Percentiles rank a stretch among this genome's conserved stretches.
These are phyloP conservation scores for Blepharisma stoltei DNA, from an alignment of 73 alveolate species.

Conservation along the genomic window DNA sequence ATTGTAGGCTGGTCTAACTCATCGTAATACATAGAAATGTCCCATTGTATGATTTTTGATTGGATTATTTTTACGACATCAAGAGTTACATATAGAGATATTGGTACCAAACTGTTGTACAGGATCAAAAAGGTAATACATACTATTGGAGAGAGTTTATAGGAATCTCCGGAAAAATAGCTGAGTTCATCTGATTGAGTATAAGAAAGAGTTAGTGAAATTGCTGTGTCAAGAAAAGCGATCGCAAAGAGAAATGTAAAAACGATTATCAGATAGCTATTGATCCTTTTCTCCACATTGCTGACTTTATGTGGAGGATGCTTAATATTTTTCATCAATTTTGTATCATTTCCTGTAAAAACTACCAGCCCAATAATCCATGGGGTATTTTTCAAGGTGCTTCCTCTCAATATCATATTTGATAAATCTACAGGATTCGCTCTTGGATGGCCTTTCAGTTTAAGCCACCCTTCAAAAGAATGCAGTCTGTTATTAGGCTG, in stretches of 20 bases:
- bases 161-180: background rate
- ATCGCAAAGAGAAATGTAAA: constrained; percentile 8
- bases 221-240: background rate
- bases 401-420: constrained; percentile 19
- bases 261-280: constrained; percentile 17
- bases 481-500: constrained; percentile 61
- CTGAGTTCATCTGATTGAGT: background rate
- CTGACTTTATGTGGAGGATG: constrained; percentile 30
- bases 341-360: constrained; percentile 71
- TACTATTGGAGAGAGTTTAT: background rate
- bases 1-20: constrained; percentile 36
- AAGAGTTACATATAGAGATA: constrained; percentile 72
- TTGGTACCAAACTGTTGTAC: constrained; percentile 77
- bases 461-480: constrained; percentile 62
- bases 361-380: constrained; percentile 63
- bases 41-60: constrained; percentile 46
- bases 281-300: constrained; percentile 2
- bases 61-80: constrained; percentile 74
- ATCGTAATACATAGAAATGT: constrained; percentile 42
- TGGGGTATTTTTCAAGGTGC: constrained; percentile 67
- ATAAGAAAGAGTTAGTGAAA: constrained; percentile 20
- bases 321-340: constrained; percentile 69
- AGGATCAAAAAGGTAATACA: constrained; percentile 69
- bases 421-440: constrained; percentile 39
- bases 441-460: constrained; percentile 53